These are phyloP conservation scores for Daldinia eschscholtzii DNA, from an alignment of 2,329 filamentous ascomycete genomes.

Conservation along the genomic window DNA sequence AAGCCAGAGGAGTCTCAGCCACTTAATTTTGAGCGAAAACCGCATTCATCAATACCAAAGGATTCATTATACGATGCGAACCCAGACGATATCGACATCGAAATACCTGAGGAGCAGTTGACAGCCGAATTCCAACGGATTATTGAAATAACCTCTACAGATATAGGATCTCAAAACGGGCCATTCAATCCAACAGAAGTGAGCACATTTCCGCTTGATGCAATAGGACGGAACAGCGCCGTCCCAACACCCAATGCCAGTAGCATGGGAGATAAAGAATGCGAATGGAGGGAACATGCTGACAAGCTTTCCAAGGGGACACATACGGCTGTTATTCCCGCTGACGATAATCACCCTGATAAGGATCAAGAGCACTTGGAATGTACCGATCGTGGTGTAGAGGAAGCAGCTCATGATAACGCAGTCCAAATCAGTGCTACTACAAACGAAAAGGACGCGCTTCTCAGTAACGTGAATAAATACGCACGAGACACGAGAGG, in stretches of 20 bases:
- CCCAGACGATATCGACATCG: conserved; percentile 66
- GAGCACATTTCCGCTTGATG: conserved; percentile 15
- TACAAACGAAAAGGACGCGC: conserved; percentile 41
- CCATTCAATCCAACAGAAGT: conserved; percentile 20
- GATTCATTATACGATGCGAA: conserved; percentile 49
- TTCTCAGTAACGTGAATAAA: conserved; percentile 56
- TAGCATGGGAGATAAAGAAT: neutral
- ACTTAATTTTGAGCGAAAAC: conserved; percentile 11
- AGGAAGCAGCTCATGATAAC: conserved; percentile 45
- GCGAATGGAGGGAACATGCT: conserved; percentile 9
- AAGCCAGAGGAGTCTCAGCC: conserved; percentile 12
- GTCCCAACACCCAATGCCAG: conserved; percentile 34
- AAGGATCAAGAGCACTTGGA: conserved; percentile 51
- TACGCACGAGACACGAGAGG: conserved; percentile 72
- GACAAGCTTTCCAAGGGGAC: conserved; percentile 24
- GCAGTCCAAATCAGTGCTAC: conserved; percentile 25
- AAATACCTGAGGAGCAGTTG: conserved; percentile 57
- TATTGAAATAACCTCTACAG: conserved; percentile 30
- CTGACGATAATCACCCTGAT: conserved; percentile 38
- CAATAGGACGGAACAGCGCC: neutral
- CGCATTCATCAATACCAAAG: conserved; percentile 38
- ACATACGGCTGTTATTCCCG: conserved; percentile 4
- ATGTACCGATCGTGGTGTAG: conserved; percentile 51
- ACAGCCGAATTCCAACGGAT: conserved; percentile 46
- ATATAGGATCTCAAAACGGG: conserved; percentile 29